Evolutionary conservation across 805 yeast species (phyloP).

Genomic region (Saccharomycopsis vini): DNA sequence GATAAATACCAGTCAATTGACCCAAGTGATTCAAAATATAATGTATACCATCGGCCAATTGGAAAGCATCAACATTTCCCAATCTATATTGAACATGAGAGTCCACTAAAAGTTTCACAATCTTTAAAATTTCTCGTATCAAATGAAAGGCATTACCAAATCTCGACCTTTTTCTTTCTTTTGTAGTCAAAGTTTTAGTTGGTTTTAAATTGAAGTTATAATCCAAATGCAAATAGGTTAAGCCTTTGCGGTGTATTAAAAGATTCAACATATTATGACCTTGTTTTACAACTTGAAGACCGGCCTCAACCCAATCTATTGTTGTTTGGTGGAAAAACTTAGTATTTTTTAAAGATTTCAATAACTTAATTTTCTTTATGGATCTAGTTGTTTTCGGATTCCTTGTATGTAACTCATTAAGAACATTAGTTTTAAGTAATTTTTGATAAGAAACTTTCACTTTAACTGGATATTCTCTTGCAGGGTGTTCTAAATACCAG

Average conservation of each 20-base stretch:
- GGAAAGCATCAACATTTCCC: conserved; percentile 88
- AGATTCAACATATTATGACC: conserved; percentile 91
- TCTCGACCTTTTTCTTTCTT: conserved; percentile 90
- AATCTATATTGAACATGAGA: conserved; percentile 86
- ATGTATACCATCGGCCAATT: conserved; percentile 88
- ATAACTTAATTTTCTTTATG: conserved; percentile 45
- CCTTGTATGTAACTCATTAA: conserved; percentile 54
- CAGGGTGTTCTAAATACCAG: conserved; percentile 71
- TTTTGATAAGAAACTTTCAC: conserved; percentile 85
- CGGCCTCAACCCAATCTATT: conserved; percentile 98
- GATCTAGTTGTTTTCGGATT: conserved; percentile 27
- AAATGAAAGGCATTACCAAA: conserved; percentile 95
- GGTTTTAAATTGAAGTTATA: conserved; percentile 95
- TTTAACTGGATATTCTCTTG: conserved; percentile 54
- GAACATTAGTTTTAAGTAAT: conserved; percentile 65
- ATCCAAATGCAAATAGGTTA: conserved; percentile 88
- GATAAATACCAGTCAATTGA: conserved; percentile 89
- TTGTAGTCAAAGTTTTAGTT: conserved; percentile 89
- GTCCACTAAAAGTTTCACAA: conserved; percentile 82
- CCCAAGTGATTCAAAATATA: conserved; percentile 90
- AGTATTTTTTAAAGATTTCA: conserved; percentile 63
- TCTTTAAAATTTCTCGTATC: conserved; percentile 78
- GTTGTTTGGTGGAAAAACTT: conserved; percentile 87
- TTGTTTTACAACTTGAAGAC: conserved; percentile 84
- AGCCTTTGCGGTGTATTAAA: conserved; percentile 80